Evolutionary conservation across 2,329 filamentous ascomycete genomes (phyloP).

Genomic region (Colletotrichum neosansevieriae): DNA sequence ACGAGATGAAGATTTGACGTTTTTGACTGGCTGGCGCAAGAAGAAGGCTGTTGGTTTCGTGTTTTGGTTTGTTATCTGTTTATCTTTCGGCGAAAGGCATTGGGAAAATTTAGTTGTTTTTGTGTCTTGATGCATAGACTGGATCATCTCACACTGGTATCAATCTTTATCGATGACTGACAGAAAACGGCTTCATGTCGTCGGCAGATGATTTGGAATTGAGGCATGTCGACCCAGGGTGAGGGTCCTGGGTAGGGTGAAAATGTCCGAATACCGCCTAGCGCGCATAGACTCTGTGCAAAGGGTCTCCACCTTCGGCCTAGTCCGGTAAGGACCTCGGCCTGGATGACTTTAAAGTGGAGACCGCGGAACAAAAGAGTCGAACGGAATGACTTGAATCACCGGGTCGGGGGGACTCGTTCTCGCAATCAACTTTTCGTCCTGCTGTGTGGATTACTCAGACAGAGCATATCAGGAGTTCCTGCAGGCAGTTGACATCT

Average conservation of each 20-base stretch:
- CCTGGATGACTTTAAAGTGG: slow-evolving; percentile 5
- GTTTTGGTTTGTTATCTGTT: slow-evolving; percentile 9
- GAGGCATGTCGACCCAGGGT: neutral
- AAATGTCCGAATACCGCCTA: slow-evolving; percentile 5
- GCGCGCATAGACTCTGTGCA: neutral
- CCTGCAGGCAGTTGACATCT: neutral
- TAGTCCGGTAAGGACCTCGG: slow-evolving; percentile 31
- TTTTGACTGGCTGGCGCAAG: neutral
- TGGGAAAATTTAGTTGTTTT: neutral
- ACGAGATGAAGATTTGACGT: slow-evolving; percentile 1
- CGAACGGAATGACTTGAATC: slow-evolving; percentile 6
- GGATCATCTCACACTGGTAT: neutral
- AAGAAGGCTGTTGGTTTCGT: neutral
- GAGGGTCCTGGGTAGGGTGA: neutral
- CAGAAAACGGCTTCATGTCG: slow-evolving; percentile 3
- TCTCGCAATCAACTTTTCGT: slow-evolving; percentile 11
- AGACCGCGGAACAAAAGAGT: slow-evolving; percentile 17
- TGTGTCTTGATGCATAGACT: neutral
- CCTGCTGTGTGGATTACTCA: slow-evolving; percentile 19
- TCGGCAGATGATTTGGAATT: slow-evolving; percentile 33
- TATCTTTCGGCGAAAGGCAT: neutral
- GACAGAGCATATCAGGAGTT: neutral
- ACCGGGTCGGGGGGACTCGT: slow-evolving; percentile 28
- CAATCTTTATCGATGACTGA: neutral
- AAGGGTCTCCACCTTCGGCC: slow-evolving; percentile 31